Evolutionary conservation across 2,329 filamentous ascomycete species (phyloP).

Genomic region (Ophiostoma australiae): DNA sequence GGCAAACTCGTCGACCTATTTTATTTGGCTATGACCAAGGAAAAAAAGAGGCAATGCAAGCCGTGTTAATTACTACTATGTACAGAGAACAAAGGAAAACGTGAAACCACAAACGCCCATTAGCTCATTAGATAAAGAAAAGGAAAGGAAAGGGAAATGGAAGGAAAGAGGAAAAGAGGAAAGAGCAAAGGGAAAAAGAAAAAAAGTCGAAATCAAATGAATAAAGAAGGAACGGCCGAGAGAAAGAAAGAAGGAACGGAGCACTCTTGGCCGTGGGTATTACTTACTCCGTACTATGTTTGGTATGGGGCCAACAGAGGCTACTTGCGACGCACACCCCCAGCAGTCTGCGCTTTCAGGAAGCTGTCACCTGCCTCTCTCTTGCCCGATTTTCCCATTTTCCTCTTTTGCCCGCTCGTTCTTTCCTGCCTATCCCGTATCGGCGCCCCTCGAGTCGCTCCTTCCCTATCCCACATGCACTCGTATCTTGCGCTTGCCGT

Average conservation of each 20-base stretch:
- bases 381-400: neutral
- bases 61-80: neutral
- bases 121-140: neutral
- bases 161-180: neutral
- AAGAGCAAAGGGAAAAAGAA: neutral
- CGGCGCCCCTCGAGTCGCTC: neutral
- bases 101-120: neutral
- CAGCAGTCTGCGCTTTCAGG: constrained; percentile 1
- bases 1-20: neutral
- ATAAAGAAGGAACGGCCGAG: neutral
- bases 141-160: too few relatives aligned
- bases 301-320: neutral
- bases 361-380: constrained; percentile 12
- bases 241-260: constrained; percentile 7
- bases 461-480: neutral
- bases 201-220: constrained; percentile 1
- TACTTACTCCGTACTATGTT: too few relatives aligned
- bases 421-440: constrained; percentile 1
- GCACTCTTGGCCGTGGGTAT: constrained; percentile 2
- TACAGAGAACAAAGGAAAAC: constrained; percentile 3
- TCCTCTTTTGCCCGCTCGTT: constrained; percentile 5
- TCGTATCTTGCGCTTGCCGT: neutral
- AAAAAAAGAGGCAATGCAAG: neutral
- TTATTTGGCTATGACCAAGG: neutral
- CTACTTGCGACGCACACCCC: constrained; percentile 14